Evolutionary conservation across 78 protist species (phyloP), one percentile per base, ranked within the genome.

Genomic region (Thecamonas trahens): DNA sequence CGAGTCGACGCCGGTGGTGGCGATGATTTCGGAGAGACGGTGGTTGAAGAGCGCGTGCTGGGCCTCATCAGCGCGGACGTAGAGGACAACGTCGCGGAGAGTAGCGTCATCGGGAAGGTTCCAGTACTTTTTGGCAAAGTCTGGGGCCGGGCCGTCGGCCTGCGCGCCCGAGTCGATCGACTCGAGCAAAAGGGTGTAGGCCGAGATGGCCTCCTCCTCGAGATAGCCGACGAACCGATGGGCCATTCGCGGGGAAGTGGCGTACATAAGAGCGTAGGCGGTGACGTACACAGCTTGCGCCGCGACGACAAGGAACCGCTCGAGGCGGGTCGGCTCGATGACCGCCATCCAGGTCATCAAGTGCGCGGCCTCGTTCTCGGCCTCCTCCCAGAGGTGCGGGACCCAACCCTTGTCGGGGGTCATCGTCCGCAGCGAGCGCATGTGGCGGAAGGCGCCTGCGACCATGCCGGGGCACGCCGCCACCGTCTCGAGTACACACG

Each of bases 321-420:
- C 32, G 60, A 67, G 37, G 14, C 37, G 35, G 40, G 55, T 38
- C 1, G 86, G 86, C 47, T 63, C 17, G 26, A 0, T 52, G 24
- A 61, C 40, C 24, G 15, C 65, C 67, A 92, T 60, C 58, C 80
- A 90, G 38, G 67, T 63, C 45, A 93, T 49, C 45, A 93, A 39
- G 73, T 93, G 97, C 91, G 88, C 86, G 61, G 95, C 70, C 63
- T 93, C 97, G 72, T 93, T 93, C 47, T 88, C 93, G 4, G 89
- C 84, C 61, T 88, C 93, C 39, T 83, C 93, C 71, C 68, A 38
- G 4, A 84, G 47, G 9, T 62, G 39, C 49, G 70, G 59, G 40
- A 79, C 74, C 84, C 87, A 84, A 68, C 83, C 84, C 15, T 79
- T 58, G 72, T 93, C 94, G 32, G 69, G 73, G 45, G 80, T 44